Evolutionary conservation across 805 yeast genomes (phyloP), one percentile per base, ranked within the genome.

Genomic region (Saccharomycopsis synnaedendra): DNA sequence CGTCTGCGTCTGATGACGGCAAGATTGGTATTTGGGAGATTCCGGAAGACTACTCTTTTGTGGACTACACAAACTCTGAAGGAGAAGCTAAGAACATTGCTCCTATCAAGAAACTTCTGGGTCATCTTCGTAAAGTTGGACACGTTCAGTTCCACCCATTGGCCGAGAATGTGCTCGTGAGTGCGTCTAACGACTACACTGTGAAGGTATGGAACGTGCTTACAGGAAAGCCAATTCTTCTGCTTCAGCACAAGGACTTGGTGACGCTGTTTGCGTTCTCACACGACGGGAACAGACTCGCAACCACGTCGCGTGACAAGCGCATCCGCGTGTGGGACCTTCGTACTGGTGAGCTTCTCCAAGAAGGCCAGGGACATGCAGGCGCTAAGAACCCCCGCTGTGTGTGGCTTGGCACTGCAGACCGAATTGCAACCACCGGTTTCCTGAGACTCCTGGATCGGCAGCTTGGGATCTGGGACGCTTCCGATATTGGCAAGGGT

Each of bases 121-220:
- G 97, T n/a, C 99, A 93, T 62, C 71, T 82, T 42, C 75, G 95
- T 59, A 93, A 93, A 64, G 96, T 93, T 32, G 97, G 98, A 8
- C 96, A 87, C 58, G 81, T 94, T 33, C 70, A 74, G 52, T 93
- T 76, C 70, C 95, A 87, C 62, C 98, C 99, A 5, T 76, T 83
- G 39, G 97, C 95, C 33, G 72, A 77, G 57, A 76, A 87, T 63
- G 82, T 93, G 27, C 71, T 94, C 46, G 97, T 96, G 3, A 84
- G 96, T 1, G 78, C 94, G 5, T 86, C 96, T 0, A 75, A 85
- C 59, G 99, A 93, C 65, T 85, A 87, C 65, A 75, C 95, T 1
- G 86, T 93, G 52, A 93, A 86, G 64, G 66, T 93, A 41, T 93
- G 98, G 97, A 80, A 93, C 63, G 64, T 88, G 45, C 85, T 77